Percentiles rank a stretch among this genome's conserved stretches.
Evolutionary conservation across 192 early-diverging fungal genomes (phyloP).

Genomic region (Pecoramyces ruminantium): DNA sequence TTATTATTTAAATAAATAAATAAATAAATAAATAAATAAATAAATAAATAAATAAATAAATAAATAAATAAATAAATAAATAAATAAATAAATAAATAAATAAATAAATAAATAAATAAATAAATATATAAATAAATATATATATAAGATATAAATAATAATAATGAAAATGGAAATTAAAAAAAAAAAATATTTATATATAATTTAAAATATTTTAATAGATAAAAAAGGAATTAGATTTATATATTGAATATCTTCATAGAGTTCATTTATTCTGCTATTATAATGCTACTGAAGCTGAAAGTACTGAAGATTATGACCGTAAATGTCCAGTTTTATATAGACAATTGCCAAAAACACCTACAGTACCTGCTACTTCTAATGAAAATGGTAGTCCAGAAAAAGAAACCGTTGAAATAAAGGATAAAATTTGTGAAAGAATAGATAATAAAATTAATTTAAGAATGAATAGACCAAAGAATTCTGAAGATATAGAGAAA

Average conservation of each 20-base stretch:
- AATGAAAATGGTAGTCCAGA: background rate
- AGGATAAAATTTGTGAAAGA: constrained; percentile 16
- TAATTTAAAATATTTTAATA: background rate
- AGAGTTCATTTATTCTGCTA: constrained; percentile 89
- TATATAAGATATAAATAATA: no score
- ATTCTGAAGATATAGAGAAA: constrained; percentile 20
- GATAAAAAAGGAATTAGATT: constrained; percentile 39
- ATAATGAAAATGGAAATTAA: no score
- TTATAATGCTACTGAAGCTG: constrained; percentile 67
- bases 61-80: no score
- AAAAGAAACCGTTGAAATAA: constrained; percentile 7
- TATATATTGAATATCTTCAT: constrained; percentile 71
- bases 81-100: no score
- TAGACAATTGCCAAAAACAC: constrained; percentile 24
- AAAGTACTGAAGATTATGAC: constrained; percentile 65
- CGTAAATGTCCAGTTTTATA: constrained; percentile 49
- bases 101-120: no score
- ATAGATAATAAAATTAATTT: constrained; percentile 6
- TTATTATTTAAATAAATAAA: no score
- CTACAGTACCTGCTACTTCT: constrained; percentile 3
- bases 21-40: no score
- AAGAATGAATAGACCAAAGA: constrained; percentile 2
- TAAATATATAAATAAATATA: no score
- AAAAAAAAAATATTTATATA: background rate
- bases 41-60: no score